Evolutionary conservation across 2,329 filamentous ascomycete genomes (phyloP), one percentile per base, ranked within the genome.

Genomic region (Penicillium sp.): DNA sequence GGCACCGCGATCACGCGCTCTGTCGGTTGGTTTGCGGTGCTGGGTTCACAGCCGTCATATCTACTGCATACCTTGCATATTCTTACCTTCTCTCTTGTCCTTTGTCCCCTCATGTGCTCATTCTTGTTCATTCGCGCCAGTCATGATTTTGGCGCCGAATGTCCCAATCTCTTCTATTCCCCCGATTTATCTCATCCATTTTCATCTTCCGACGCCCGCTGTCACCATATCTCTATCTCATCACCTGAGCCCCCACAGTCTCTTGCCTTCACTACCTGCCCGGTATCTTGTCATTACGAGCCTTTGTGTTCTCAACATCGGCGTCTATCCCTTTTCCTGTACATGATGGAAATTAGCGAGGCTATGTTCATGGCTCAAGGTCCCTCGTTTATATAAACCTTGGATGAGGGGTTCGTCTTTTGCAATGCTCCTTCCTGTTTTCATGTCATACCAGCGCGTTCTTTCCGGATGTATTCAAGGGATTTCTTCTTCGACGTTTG

Each of bases 301-400:
- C 63, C 58, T 64, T 55, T 48, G 62, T 45, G 61, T 56, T 54
- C 58, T 60, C 52, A 52, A 52, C 48, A 22, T 43, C 47, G 59
- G 59, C 51, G 50, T 62, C 34, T 60, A 58, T 66, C 58, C 57
- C 58, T 59, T 67, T 63, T 56, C 60, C 61, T 71, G 71, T 69
- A 70, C 66, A 71, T 73, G 64, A 61, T 67, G 63, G 61, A 58
- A 66, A 67, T 65, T 68, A 70, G 61, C 53, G 59, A 60, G 60
- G 57, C 61, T 54, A 60, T 58, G 52, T 58, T 65, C 66, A 70
- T 65, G 65, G 67, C 67, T 63, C 20, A 15, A 35, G 10, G 7
- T 50, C 34, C 20, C 42, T 34, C 43, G 43, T 55, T 49, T 14
- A 41, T 31, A 31, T 45, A 17, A 5, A 22, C 42, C 22, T 49